A percentile compares a stretch with the other conserved stretches of the same genome.
Conservation (phyloP, 2,329 filamentous ascomycete species). For the Dissoconium aciculare region DNA sequence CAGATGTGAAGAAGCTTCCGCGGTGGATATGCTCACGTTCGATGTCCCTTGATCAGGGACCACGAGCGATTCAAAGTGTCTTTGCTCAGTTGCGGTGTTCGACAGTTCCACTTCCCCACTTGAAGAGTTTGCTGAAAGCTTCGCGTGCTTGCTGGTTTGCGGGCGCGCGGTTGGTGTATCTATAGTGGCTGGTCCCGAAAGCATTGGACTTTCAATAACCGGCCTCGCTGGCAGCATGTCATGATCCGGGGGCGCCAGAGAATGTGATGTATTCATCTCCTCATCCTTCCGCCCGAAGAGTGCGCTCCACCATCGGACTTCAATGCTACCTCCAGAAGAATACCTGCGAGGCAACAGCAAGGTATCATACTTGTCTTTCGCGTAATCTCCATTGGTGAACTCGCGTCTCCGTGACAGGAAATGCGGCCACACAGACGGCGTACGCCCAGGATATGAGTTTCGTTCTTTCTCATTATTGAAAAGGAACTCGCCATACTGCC, state of each 20-base stretch:
- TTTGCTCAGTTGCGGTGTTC: too few species aligned
- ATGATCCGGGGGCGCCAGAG: conserved; percentile 8
- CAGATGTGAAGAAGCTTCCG: too few species aligned
- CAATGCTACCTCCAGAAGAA: conserved; percentile 27
- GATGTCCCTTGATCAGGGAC: too few species aligned
- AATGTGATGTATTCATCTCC: conserved; percentile 67
- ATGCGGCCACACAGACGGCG: conserved; percentile 88
- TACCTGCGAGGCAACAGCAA: conserved; percentile 57
- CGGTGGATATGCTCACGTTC: too few species aligned
- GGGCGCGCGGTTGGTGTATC: not conserved
- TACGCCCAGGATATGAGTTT: conserved; percentile 48
- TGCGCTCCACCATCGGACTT: conserved; percentile 90
- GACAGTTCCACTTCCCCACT: too few species aligned
- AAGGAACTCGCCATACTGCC: conserved; percentile 92
- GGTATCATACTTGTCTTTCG: conserved; percentile 60
- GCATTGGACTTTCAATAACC: not conserved
- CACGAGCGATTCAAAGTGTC: too few species aligned
- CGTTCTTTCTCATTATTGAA: conserved; percentile 91
- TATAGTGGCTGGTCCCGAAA: not conserved
- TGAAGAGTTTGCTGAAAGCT: too few species aligned
- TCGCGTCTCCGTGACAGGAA: conserved; percentile 68
- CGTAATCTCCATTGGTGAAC: conserved; percentile 71
- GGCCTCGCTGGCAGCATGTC: not conserved
- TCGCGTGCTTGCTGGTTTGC: too few species aligned
- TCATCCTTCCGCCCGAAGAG: conserved; percentile 71